A percentile compares a stretch with the other conserved stretches of the same genome.
These are phyloP conservation scores for Sporormia fimetaria DNA, from an alignment of 495 filamentous ascomycete genomes.

Conservation along the genomic window DNA sequence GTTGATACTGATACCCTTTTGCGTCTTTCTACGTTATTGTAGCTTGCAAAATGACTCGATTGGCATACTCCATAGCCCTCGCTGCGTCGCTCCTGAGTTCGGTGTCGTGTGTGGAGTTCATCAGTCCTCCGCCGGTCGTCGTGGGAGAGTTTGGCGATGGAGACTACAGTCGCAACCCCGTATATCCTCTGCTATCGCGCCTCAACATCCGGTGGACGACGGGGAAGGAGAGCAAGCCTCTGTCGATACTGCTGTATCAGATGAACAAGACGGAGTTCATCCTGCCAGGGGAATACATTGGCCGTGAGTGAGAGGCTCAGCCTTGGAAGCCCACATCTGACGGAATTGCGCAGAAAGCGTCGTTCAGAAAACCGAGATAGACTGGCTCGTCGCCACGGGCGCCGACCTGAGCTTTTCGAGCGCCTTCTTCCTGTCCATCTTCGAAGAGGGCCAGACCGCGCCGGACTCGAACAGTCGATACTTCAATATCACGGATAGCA, in stretches of 20 bases:
- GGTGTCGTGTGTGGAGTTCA: slow-evolving; percentile 2
- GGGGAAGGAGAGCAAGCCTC: not conserved
- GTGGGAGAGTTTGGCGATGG: slow-evolving; percentile 2
- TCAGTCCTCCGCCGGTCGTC: slow-evolving; percentile 7
- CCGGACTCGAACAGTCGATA: slow-evolving; percentile 1
- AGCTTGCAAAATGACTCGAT: no score
- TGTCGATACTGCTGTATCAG: slow-evolving; percentile 2
- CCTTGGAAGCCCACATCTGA: not conserved
- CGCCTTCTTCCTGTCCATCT: not conserved
- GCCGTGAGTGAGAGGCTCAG: not conserved
- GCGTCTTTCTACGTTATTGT: no score
- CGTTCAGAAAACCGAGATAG: not conserved
- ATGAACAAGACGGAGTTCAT: slow-evolving; percentile 1
- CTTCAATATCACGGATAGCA: slow-evolving; percentile 1
- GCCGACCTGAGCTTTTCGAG: slow-evolving; percentile 1
- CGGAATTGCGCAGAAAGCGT: not conserved
- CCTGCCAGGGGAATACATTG: not conserved
- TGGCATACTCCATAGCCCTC: no score
- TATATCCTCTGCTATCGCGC: not conserved
- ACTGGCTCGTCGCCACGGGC: slow-evolving; percentile 2
- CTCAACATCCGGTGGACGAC: not conserved
- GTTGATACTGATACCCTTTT: no score
- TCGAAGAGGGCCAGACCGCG: not conserved
- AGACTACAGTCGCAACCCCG: slow-evolving; percentile 2
- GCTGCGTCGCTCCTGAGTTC: not conserved